Percentiles rank a stretch among this genome's conserved stretches.
Conservation (phyloP, 306 rosid species). For the Begonia peltatifolia region DNA sequence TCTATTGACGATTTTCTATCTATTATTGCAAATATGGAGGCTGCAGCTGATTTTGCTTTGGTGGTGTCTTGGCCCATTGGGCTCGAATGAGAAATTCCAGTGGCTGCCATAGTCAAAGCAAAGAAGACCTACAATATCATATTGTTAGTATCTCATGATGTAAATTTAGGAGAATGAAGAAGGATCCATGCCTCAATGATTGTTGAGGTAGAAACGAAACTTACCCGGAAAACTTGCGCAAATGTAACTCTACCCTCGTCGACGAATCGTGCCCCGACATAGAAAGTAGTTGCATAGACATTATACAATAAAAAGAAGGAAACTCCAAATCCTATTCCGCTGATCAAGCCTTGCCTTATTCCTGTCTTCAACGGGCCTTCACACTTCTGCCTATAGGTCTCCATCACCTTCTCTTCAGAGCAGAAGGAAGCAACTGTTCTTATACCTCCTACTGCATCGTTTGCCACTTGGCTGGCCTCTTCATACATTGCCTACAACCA, state of each 20-base stretch:
- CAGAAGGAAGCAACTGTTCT: slow-evolving; percentile 84
- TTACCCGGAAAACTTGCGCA: slow-evolving; percentile 49
- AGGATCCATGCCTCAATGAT: no score
- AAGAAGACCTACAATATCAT: slow-evolving; percentile 40
- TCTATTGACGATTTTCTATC: slow-evolving; percentile 48
- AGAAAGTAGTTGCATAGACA: slow-evolving; percentile 67
- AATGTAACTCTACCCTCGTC: slow-evolving; percentile 38
- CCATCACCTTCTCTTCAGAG: slow-evolving; percentile 86
- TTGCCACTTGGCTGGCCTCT: slow-evolving; percentile 87
- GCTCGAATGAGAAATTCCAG: slow-evolving; percentile 51
- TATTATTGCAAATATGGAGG: slow-evolving; percentile 47
- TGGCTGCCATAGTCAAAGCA: slow-evolving; percentile 73
- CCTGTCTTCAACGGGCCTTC: slow-evolving; percentile 73
- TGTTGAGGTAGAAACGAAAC: background rate
- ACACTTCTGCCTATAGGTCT: slow-evolving; percentile 56
- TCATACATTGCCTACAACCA: slow-evolving; percentile 58
- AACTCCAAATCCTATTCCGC: slow-evolving; percentile 70
- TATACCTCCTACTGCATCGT: slow-evolving; percentile 84
- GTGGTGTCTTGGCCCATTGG: slow-evolving; percentile 39
- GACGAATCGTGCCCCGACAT: slow-evolving; percentile 62
- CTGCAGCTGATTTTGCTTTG: slow-evolving; percentile 49
- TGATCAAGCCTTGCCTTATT: slow-evolving; percentile 57
- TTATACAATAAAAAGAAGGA: slow-evolving; percentile 47
- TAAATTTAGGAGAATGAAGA: no score
- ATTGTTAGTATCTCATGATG: no score